Conservation (phyloP, 2,329 filamentous ascomycete species). For the Monosporascus sp. region DNA sequence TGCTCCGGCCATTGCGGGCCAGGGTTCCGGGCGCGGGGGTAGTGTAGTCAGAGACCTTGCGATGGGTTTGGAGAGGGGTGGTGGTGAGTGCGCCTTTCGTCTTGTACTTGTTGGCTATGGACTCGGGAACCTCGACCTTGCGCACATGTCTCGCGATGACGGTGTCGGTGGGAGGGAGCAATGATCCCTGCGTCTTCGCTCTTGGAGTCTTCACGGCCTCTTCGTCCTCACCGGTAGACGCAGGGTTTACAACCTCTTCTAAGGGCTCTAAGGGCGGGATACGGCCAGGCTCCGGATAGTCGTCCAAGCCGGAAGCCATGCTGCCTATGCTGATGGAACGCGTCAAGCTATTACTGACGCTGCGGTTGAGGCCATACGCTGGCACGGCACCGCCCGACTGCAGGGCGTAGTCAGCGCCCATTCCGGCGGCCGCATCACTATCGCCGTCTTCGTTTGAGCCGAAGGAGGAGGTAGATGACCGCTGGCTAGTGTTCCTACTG, state of each 20-base stretch:
- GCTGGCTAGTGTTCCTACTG: constrained; percentile 52
- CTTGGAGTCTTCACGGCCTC: constrained; percentile 64
- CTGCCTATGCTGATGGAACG: constrained; percentile 84
- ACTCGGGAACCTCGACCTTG: constrained; percentile 87
- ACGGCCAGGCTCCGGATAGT: constrained; percentile 41
- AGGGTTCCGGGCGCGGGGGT: constrained; percentile 48
- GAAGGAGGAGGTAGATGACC: constrained; percentile 57
- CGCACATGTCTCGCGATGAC: constrained; percentile 82
- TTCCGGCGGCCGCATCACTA: constrained; percentile 68
- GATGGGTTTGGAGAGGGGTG: constrained; percentile 30
- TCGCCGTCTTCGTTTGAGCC: constrained; percentile 56
- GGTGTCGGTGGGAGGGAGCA: constrained; percentile 74
- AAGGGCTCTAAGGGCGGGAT: constrained; percentile 44
- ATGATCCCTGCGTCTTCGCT: constrained; percentile 45
- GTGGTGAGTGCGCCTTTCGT: constrained; percentile 64
- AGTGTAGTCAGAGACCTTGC: constrained; percentile 49
- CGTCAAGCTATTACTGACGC: constrained; percentile 54
- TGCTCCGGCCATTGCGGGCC: constrained; percentile 56
- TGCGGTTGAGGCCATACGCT: constrained; percentile 43
- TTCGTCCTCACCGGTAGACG: constrained; percentile 34
- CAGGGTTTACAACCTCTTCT: constrained; percentile 39
- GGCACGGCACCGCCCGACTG: constrained; percentile 75
- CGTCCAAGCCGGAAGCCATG: constrained; percentile 72
- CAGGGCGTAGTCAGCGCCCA: constrained; percentile 70
- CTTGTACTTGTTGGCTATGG: constrained; percentile 79